Evolutionary conservation across 257 asterid genomes (phyloP), one percentile per base, ranked within the genome.

Genomic region (Solanum habrochaites): DNA sequence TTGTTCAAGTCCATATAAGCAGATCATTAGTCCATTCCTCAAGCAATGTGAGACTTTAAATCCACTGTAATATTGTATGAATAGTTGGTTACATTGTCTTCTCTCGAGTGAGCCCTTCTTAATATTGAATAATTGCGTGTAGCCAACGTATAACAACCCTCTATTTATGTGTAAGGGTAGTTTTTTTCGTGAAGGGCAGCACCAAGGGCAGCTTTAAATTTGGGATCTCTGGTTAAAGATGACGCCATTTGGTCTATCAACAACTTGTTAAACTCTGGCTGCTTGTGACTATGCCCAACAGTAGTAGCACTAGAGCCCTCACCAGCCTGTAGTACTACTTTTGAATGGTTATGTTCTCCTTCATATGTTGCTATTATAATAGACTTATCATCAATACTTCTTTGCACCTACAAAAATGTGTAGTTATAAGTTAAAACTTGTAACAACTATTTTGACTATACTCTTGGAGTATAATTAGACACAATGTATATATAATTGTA

Each of bases 301-400:
- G 82, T 29, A 71, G 43, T 31, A 73, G 20, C 40, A 39, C 18
- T 72, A 39, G 72, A 67, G 39, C 74, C 21, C 39, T 13, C 83
- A 4, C 49, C 85, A 40, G 62, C 27, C 31, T 87, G 60, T 14
- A 87, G 58, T 43, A 88, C 32, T 37, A 92, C 88, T 39, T 89
- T 88, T 56, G 93, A 77, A 70, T 94, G 96, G 92, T 94, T 93
- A 91, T 94, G 98, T 83, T 94, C 93, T 74, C 98, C 98, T 90
- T 94, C 96, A 74, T 94, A 94, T 42, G 93, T 94, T 82, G 96
- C 95, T 5, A 93, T 91, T 6, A 94, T 71, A 13, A 94, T 74
- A n/a, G 95, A 90, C 83, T 90, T 92, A 90, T 93, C 96, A 49
- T 93, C 95, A n/a, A 91, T 49, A 42, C 95, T 93, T 88, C 98